Evolutionary conservation across 495 filamentous ascomycete genomes (phyloP), one percentile per base, ranked within the genome.

Genomic region (Annulohypoxylon maeteangense): DNA sequence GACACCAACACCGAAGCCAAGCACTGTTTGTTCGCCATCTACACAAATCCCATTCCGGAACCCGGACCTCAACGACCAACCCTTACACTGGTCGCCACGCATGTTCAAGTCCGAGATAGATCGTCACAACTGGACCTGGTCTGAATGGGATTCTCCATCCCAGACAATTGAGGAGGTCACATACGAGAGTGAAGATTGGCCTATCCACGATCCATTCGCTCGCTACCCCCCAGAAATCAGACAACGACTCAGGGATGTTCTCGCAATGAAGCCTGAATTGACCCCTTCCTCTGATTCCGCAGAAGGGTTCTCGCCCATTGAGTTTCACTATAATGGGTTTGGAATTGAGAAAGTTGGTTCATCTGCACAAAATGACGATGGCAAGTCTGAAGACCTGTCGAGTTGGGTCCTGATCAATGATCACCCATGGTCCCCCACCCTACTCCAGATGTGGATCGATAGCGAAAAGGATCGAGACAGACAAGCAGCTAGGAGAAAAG

Each of bases 61-160:
- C 20, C 65, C 65, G 5, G 16, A 68, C 42, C 45, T 68, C 40
- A 61, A 65, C 54, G 56, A 65, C 32, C 29, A 57, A 38, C 70
- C 65, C 4, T 32, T 72, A 8, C 70, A 51, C 61, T 73, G 61
- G 65, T 68, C 70, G 53, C 70, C 65, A n/a, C 31, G 61, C 31
- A 73, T 68, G 65, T 73, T 73, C 65, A 65, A 62, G 38, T 55
- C 65, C 8, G 55, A 73, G 38, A 58, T 68, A 11, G 65, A 68
- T 44, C 65, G 65, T 32, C 23, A 73, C 31, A 68, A 73, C 36
- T 73, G 65, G 61, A 62, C 60, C 36, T 73, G 65, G 70, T 73
- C 70, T 40, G 61, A 65, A 23, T 73, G 70, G 70, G 60, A 65
- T 50, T 73, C 70, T 29, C 70, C 70, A 16, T 73, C 70, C 44